Conservation (phyloP, 2,329 filamentous ascomycete genomes). For the Plenodomus tracheiphilus region DNA sequence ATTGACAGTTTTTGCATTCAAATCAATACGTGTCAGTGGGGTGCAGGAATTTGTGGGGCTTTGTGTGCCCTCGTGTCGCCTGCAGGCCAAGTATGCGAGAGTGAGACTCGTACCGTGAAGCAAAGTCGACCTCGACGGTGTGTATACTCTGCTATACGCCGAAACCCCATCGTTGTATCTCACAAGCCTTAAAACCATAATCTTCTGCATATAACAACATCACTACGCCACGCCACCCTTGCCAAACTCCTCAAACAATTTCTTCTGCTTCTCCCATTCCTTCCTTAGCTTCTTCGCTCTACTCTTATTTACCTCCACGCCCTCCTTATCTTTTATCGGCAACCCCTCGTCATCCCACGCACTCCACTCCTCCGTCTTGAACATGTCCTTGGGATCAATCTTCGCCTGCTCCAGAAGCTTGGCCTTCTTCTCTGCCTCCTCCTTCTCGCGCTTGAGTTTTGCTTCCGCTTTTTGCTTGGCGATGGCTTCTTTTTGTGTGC, state of each 20-base stretch:
- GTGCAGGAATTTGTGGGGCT: too few species aligned
- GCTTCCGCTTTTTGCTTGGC: conserved; percentile 50
- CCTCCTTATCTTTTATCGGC: conserved; percentile 75
- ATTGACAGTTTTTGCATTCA: too few species aligned
- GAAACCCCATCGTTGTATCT: too few species aligned
- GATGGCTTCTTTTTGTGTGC: conserved; percentile 57
- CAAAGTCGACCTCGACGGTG: too few species aligned
- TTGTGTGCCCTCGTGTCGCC: too few species aligned
- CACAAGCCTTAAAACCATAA: too few species aligned
- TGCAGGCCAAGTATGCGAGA: too few species aligned
- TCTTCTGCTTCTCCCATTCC: conserved; percentile 89
- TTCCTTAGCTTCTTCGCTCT: conserved; percentile 82
- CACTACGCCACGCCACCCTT: neutral
- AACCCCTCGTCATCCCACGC: conserved; percentile 84
- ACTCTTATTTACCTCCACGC: conserved; percentile 79
- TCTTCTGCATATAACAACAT: too few species aligned
- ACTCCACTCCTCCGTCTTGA: conserved; percentile 64
- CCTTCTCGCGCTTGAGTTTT: conserved; percentile 59
- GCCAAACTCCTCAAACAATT: conserved; percentile 64
- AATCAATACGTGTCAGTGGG: too few species aligned
- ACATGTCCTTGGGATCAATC: conserved; percentile 62
- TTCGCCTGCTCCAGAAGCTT: conserved; percentile 61
- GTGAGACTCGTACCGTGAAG: too few species aligned
- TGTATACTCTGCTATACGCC: too few species aligned
- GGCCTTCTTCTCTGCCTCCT: conserved; percentile 60